Conservation (phyloP, 345 rosid species). For the Murraya paniculata region DNA sequence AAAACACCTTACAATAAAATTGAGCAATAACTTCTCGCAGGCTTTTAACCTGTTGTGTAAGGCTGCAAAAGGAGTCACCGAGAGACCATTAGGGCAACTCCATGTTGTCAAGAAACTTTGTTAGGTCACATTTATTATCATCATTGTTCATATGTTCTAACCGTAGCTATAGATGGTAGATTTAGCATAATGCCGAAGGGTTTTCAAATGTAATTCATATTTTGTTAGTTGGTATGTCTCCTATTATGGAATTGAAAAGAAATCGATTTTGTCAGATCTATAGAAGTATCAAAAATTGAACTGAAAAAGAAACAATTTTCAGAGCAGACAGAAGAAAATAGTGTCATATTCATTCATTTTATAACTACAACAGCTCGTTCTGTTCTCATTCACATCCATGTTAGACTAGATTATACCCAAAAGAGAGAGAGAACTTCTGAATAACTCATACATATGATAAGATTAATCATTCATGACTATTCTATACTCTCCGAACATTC, state of each 20-base stretch:
- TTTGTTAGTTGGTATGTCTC: not conserved
- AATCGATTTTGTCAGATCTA: no score
- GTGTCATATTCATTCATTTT: no score
- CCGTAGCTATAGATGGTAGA: not conserved
- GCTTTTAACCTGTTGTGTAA: constrained; percentile 56
- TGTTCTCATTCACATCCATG: no score
- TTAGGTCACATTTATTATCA: not conserved
- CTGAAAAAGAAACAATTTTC: no score
- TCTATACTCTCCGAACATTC: no score
- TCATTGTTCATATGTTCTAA: not conserved
- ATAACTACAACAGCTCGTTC: no score
- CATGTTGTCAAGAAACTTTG: constrained; percentile 1
- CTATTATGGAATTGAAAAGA: no score
- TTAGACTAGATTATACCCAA: not conserved
- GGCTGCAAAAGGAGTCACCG: constrained; percentile 58
- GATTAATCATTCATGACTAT: no score
- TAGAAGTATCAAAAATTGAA: no score
- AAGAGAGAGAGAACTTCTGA: no score
- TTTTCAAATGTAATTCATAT: not conserved
- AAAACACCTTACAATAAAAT: no score
- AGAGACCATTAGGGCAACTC: constrained; percentile 21
- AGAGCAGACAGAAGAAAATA: no score
- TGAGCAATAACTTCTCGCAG: constrained; percentile 19
- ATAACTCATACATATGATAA: not conserved
- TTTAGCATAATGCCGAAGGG: not conserved